Conservation (phyloP, 2,329 filamentous ascomycete genomes). For the Mariannaea sp. region DNA sequence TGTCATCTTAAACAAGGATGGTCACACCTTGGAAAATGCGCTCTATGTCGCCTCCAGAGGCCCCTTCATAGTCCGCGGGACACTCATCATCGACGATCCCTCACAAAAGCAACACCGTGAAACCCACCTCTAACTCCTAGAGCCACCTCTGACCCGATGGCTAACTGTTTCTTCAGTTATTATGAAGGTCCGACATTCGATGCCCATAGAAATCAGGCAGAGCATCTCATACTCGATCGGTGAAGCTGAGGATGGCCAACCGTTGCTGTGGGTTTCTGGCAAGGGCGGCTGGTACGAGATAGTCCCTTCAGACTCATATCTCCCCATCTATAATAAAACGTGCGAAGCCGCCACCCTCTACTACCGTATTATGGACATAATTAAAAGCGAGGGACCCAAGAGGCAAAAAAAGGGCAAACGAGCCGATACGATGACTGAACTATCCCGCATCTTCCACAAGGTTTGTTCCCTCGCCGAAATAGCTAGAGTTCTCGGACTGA, state of each 20-base stretch:
- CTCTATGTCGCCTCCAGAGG: conserved; percentile 63
- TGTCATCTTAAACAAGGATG: conserved; percentile 60
- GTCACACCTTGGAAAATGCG: conserved; percentile 61
- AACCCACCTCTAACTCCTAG: conserved; percentile 28
- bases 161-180: conserved; percentile 39
- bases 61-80: conserved; percentile 65
- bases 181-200: conserved; percentile 39
- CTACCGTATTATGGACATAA: conserved; percentile 62
- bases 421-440: conserved; percentile 38
- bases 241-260: conserved; percentile 52
- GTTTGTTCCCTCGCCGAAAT: conserved; percentile 23
- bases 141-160: not conserved
- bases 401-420: conserved; percentile 38
- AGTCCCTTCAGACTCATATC: conserved; percentile 61
- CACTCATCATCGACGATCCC: conserved; percentile 57
- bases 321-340: conserved; percentile 61
- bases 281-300: conserved; percentile 72
- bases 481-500: conserved; percentile 1
- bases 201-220: conserved; percentile 59
- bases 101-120: conserved; percentile 43
- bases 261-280: conserved; percentile 65
- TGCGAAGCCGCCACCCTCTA: conserved; percentile 67
- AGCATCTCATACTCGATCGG: conserved; percentile 59
- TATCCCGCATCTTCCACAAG: conserved; percentile 42
- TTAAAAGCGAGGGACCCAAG: conserved; percentile 37